phyloP scores from a whole-genome alignment of 2,329 filamentous ascomycete genomes.

The Chaetomium strumarium region DNA sequence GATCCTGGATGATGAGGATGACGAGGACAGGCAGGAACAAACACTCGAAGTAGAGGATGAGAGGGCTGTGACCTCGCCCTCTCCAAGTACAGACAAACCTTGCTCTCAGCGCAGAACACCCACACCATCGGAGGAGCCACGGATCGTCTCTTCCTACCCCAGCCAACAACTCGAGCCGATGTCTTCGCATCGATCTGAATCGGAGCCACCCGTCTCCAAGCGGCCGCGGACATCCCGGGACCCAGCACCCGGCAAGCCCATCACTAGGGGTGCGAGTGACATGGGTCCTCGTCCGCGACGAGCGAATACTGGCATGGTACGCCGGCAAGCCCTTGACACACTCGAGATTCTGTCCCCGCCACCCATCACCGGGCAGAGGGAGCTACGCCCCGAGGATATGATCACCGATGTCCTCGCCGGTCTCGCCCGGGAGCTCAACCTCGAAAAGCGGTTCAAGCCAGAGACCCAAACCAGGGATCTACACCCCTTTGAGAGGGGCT shows the following conservation, averaged over 20 bases:
- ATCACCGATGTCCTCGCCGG: conserved; percentile 50
- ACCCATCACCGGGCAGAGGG: conserved; percentile 42
- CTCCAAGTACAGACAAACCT: background rate
- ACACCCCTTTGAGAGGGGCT: conserved; percentile 63
- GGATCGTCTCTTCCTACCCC: conserved; percentile 10
- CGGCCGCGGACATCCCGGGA: conserved; percentile 18
- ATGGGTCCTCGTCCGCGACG: conserved; percentile 22
- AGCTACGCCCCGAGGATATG: conserved; percentile 43
- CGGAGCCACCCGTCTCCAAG: conserved; percentile 31
- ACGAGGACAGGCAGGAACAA: background rate
- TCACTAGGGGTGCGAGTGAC: conserved; percentile 33
- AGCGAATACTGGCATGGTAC: background rate
- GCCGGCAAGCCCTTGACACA: conserved; percentile 26
- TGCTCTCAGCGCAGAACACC: background rate
- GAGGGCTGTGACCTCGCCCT: background rate
- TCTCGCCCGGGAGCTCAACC: conserved; percentile 47
- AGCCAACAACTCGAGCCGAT: background rate
- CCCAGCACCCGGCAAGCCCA: conserved; percentile 19
- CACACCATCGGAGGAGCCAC: conserved; percentile 6
- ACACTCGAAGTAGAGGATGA: background rate
- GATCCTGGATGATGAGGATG: background rate
- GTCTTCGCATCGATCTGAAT: conserved; percentile 26
- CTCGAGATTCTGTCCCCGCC: conserved; percentile 50
- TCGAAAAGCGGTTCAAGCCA: conserved; percentile 50
- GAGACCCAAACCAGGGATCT: conserved; percentile 42